Evolutionary conservation across 345 rosid species (phyloP).

Genomic region (Erysimum cheiranthoides): DNA sequence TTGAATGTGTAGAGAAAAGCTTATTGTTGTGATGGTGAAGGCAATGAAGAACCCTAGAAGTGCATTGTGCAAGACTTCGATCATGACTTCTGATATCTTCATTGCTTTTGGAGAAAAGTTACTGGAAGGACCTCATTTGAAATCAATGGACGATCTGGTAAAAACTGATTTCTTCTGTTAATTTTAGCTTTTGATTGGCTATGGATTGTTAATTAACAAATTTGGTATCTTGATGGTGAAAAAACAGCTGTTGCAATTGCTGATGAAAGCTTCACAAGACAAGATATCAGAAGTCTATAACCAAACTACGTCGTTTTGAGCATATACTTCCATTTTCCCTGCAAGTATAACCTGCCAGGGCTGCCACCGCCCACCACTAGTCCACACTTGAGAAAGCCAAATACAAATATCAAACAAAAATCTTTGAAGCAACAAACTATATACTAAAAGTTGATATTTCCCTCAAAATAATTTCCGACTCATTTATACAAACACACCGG

Average conservation of each 20-base stretch:
- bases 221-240: constrained; percentile 4
- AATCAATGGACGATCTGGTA: constrained; percentile 75
- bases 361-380: too few species aligned
- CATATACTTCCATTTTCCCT: too few species aligned
- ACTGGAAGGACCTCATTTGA: constrained; percentile 51
- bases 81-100: constrained; percentile 86
- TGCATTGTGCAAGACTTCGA: constrained; percentile 90
- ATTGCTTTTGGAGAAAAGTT: constrained; percentile 69
- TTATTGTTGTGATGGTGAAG: constrained; percentile 69
- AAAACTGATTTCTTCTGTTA: not conserved
- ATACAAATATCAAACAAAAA: too few species aligned
- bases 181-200: not conserved
- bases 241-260: constrained; percentile 46
- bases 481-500: too few species aligned
- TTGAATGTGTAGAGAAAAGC: constrained; percentile 61
- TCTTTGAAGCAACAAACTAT: too few species aligned
- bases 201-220: not conserved
- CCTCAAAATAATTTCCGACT: too few species aligned
- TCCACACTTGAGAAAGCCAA: too few species aligned
- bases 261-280: constrained; percentile 94
- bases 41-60: constrained; percentile 95
- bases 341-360: too few species aligned
- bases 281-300: too few species aligned
- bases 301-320: too few species aligned
- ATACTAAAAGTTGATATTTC: too few species aligned